A percentile compares a stretch with the other conserved stretches of the same genome.
Evolutionary conservation across 495 filamentous ascomycete genomes (phyloP).

Genomic region (Astrocystis sublimbata): DNA sequence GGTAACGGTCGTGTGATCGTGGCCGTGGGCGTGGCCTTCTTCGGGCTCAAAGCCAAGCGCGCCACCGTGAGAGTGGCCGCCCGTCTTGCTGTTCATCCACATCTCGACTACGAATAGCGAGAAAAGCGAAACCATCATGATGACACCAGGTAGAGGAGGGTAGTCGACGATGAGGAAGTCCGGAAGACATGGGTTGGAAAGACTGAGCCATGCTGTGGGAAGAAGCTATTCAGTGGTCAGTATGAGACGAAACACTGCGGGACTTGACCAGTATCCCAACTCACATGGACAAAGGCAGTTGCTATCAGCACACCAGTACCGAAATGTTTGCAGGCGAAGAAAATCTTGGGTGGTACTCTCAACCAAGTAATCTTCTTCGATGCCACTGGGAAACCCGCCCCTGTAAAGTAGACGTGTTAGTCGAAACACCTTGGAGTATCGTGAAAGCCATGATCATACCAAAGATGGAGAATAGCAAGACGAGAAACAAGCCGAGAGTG

Average conservation of each 20-base stretch:
- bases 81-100: conserved; percentile 53
- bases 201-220: conserved; percentile 56
- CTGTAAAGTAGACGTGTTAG: conserved; percentile 21
- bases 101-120: conserved; percentile 58
- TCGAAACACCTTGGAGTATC: neutral
- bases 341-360: conserved; percentile 53
- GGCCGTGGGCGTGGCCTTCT: conserved; percentile 9
- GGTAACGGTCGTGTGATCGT: conserved; percentile 22
- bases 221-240: conserved; percentile 42
- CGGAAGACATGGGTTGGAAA: conserved; percentile 60
- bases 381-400: conserved; percentile 53
- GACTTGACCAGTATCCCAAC: neutral
- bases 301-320: conserved; percentile 70
- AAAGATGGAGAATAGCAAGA: conserved; percentile 42
- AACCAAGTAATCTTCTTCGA: conserved; percentile 57
- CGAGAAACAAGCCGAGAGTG: conserved; percentile 50
- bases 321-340: conserved; percentile 63
- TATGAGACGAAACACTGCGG: neutral
- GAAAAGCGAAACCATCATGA: conserved; percentile 60
- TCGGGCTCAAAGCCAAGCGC: conserved; percentile 42
- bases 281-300: conserved; percentile 64
- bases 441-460: conserved; percentile 26
- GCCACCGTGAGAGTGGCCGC: conserved; percentile 53
- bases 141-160: conserved; percentile 60
- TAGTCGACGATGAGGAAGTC: conserved; percentile 56